These are phyloP conservation scores for Fagus sylvatica DNA, from an alignment of 306 rosid genomes.

Conservation along the genomic window DNA sequence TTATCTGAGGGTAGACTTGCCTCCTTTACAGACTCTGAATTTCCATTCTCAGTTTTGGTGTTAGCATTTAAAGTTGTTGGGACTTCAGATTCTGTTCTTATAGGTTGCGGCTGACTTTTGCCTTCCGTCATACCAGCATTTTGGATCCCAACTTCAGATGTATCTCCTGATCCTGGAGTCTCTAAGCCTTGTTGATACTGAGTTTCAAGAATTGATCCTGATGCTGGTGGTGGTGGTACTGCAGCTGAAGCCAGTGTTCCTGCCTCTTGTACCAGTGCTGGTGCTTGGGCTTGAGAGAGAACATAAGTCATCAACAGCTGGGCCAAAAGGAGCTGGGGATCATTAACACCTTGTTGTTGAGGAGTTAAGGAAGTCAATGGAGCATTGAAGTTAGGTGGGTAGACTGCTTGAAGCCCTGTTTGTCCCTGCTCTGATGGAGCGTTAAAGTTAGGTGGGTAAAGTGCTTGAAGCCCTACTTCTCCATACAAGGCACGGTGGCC, in stretches of 20 bases:
- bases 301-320: constrained; percentile 60
- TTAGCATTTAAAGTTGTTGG: not conserved
- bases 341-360: constrained; percentile 47
- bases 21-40: constrained; percentile 11
- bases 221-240: not conserved
- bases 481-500: constrained; percentile 44
- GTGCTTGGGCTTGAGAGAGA: constrained; percentile 43
- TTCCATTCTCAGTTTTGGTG: constrained; percentile 9
- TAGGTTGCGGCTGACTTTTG: constrained; percentile 18
- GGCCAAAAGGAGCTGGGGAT: constrained; percentile 73
- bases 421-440: constrained; percentile 30
- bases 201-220: constrained; percentile 7
- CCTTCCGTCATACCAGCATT: not conserved
- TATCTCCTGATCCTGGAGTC: constrained; percentile 9
- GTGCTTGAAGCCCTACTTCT: constrained; percentile 53
- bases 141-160: constrained; percentile 22
- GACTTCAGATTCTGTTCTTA: not conserved
- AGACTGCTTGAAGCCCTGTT: constrained; percentile 51
- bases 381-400: constrained; percentile 47
- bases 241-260: not conserved
- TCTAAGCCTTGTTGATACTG: constrained; percentile 17
- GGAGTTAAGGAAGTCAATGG: constrained; percentile 34
- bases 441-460: constrained; percentile 43
- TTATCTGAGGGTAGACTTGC: not conserved
- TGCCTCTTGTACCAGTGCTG: constrained; percentile 28